Base-by-base conservation (phyloP, 805 yeast genomes). In the Kazachstania africana region DNA sequence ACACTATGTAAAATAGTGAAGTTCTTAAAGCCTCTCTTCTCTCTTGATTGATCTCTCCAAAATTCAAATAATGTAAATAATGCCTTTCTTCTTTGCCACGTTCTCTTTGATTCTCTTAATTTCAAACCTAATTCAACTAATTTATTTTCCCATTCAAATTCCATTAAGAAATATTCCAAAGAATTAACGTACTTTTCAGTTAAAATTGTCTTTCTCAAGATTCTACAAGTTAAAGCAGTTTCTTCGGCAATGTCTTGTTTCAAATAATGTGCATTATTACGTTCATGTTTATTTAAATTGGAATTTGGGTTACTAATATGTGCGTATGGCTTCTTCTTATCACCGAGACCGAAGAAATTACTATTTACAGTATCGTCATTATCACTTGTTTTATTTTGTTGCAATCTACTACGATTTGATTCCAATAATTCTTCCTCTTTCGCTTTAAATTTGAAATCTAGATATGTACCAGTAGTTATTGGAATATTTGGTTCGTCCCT, bases 1-100 rank as follows among this genome's bases (percentile, higher is more conserved):
- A 53, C 54, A n/a, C 57, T 53, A 38, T 55, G 60, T 28, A 52
- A 28, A 24, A 55, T 44, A 1, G 58, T 50, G 34, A 36, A 55
- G 23, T 43, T 37, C 3, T 35, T 32, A 23, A 53, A 52, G 10
- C 43, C 38, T 32, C 60, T 44, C 36, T 55, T 53, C 18, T 47
- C 50, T 32, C 50, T 38, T 4, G 57, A 49, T 38, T 55, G 57
- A 29, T 55, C 59, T 35, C 60, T 48, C 60, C 60, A 55, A 32
- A 52, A 53, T 31, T 55, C 59, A 36, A 55, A 53, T 20, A 55
- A 37, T 8, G 60, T 47, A 35, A 53, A 55, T 21, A 55, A 36
- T 1, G 60, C 60, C 24, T 53, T 55, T 8, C 60, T 42, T 30
- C 60, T 45, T 33, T 55, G 60, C 60, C 60, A 55, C 1, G 60